Conservation (phyloP, 2,329 filamentous ascomycete species). For the Aspergillus sp. region DNA sequence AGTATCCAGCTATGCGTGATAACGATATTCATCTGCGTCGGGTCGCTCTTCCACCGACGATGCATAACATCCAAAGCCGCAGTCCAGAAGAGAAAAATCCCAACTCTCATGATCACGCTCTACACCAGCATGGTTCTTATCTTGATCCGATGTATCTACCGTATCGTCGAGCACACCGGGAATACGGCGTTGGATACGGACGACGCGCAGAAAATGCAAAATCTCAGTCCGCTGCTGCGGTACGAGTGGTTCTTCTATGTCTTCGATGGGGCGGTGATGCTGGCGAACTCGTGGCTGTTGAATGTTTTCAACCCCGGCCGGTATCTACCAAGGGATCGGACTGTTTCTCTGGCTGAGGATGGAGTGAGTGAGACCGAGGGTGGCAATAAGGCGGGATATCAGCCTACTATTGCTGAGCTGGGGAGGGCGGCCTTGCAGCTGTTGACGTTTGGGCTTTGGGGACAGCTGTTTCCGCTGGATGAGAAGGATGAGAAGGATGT, state of each 20-base stretch:
- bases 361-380: slow-evolving; percentile 4
- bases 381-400: no score
- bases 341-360: slow-evolving; percentile 53
- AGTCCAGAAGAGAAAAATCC: slow-evolving; percentile 28
- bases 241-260: slow-evolving; percentile 62
- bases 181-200: slow-evolving; percentile 41
- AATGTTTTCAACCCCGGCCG: slow-evolving; percentile 54
- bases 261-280: slow-evolving; percentile 57
- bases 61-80: slow-evolving; percentile 4
- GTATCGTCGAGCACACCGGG: slow-evolving; percentile 58
- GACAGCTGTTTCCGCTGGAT: no score
- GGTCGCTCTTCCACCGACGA: slow-evolving; percentile 13
- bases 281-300: slow-evolving; percentile 51
- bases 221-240: slow-evolving; percentile 50
- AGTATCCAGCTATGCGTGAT: slow-evolving; percentile 21
- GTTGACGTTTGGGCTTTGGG: no score
- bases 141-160: slow-evolving; percentile 53
- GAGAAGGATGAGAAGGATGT: no score
- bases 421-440: no score
- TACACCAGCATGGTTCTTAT: slow-evolving; percentile 53
- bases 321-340: slow-evolving; percentile 50
- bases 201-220: slow-evolving; percentile 20
- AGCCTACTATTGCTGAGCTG: no score
- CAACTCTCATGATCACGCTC: slow-evolving; percentile 47
- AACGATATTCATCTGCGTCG: slow-evolving; percentile 16